Percentiles rank a stretch among this genome's conserved stretches.
These are phyloP conservation scores for Cinnamomum chago DNA, from an alignment of 164 flowering plant species.

Conservation along the genomic window DNA sequence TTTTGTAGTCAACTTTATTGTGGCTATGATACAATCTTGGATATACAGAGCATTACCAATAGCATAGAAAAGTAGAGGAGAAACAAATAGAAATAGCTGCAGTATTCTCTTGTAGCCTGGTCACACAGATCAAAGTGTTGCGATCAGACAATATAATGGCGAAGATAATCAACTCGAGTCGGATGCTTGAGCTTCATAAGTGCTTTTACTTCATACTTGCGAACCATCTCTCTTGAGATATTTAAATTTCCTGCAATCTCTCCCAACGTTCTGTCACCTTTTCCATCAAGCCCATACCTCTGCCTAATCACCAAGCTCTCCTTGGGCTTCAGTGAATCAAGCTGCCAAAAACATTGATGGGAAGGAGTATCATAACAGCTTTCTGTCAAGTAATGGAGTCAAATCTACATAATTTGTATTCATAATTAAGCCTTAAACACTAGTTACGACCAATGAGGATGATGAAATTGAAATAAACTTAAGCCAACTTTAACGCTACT, in stretches of 20 bases:
- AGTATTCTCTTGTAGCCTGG: background rate
- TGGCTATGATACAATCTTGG: background rate
- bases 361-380: background rate
- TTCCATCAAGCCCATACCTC: slow-evolving; percentile 95
- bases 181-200: slow-evolving; percentile 98
- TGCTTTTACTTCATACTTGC: slow-evolving; percentile 93
- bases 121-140: background rate
- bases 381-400: background rate
- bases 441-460: too few species aligned
- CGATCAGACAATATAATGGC: slow-evolving; percentile 45
- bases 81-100: background rate
- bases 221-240: slow-evolving; percentile 97
- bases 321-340: slow-evolving; percentile 93
- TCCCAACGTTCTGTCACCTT: slow-evolving; percentile 83
- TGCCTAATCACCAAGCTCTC: slow-evolving; percentile 97
- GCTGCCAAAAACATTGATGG: slow-evolving; percentile 36
- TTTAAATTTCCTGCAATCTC: slow-evolving; percentile 92
- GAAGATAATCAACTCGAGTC: slow-evolving; percentile 83
- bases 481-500: too few species aligned
- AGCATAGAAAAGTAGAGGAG: background rate
- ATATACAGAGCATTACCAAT: background rate
- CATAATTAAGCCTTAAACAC: too few species aligned
- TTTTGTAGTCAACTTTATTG: background rate
- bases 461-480: too few species aligned
- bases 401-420: background rate